phyloP scores from a whole-genome alignment of 2,329 filamentous ascomycete species.

The Hymenoscyphus scutula region DNA sequence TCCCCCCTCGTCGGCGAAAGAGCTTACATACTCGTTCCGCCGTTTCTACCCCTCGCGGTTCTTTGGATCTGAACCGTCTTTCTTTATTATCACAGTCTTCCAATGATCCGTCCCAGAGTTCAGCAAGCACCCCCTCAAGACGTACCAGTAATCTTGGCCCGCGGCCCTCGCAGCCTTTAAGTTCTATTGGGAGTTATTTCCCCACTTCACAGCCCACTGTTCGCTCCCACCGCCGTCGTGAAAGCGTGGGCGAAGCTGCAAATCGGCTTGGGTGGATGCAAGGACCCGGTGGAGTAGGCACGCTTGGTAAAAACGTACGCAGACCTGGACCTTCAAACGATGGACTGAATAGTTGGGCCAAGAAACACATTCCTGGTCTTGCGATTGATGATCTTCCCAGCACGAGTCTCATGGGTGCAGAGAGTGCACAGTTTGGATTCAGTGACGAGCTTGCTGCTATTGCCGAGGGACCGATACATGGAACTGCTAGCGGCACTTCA shows the following conservation, averaged over 20 bases:
- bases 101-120: constrained; percentile 23
- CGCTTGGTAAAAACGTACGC: constrained; percentile 67
- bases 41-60: constrained; percentile 56
- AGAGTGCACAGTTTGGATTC: constrained; percentile 57
- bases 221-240: constrained; percentile 29
- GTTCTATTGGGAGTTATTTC: constrained; percentile 30
- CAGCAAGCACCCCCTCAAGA: constrained; percentile 27
- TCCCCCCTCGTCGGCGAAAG: constrained; percentile 84
- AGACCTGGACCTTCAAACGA: constrained; percentile 82
- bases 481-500: constrained; percentile 30
- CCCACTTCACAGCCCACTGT: constrained; percentile 22
- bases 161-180: constrained; percentile 22
- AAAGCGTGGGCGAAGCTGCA: constrained; percentile 38
- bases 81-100: constrained; percentile 25
- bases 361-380: constrained; percentile 76
- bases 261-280: constrained; percentile 63
- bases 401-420: constrained; percentile 62
- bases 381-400: constrained; percentile 66
- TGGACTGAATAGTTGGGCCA: constrained; percentile 78
- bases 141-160: constrained; percentile 29
- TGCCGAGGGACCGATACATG: constrained; percentile 41
- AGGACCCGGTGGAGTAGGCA: constrained; percentile 85
- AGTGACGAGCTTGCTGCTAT: constrained; percentile 39
- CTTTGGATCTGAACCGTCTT: constrained; percentile 28
- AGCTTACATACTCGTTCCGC: constrained; percentile 59